Conservation (phyloP, 192 early-diverging fungal species). For the Radiomyces spectabilis region DNA sequence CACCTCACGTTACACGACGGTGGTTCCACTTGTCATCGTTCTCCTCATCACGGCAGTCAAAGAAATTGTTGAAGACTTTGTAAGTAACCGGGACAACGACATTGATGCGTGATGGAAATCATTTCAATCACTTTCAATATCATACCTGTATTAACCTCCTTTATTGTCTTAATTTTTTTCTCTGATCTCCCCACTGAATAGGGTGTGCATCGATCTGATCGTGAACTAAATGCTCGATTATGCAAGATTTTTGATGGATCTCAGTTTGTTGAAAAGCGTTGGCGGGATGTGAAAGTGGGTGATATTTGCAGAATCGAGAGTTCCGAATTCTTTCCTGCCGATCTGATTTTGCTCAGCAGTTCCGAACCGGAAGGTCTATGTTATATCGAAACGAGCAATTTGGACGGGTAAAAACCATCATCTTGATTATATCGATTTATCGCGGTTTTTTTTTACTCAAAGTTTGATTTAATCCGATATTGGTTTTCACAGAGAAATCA, state of each 20-base stretch:
- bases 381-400: conserved; percentile 94
- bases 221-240: conserved; percentile 61
- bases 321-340: conserved; percentile 84
- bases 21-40: conserved; percentile 72
- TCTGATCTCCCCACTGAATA: background rate
- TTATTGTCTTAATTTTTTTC: background rate
- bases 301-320: conserved; percentile 88
- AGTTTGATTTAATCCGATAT: no score
- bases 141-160: background rate
- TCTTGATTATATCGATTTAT: background rate
- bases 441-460: background rate
- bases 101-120: no score
- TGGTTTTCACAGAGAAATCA: conserved; percentile 64
- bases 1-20: conserved; percentile 79
- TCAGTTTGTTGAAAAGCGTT: conserved; percentile 68
- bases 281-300: conserved; percentile 81
- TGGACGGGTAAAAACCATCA: conserved; percentile 76
- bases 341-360: conserved; percentile 78
- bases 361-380: conserved; percentile 90
- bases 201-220: conserved; percentile 76
- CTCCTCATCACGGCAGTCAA: conserved; percentile 80
- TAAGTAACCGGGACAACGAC: no score
- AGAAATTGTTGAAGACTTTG: conserved; percentile 81
- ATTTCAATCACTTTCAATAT: no score
- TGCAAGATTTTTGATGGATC: conserved; percentile 54